Conservation (phyloP, 805 yeast species). For the Ogataea salicorniae region DNA sequence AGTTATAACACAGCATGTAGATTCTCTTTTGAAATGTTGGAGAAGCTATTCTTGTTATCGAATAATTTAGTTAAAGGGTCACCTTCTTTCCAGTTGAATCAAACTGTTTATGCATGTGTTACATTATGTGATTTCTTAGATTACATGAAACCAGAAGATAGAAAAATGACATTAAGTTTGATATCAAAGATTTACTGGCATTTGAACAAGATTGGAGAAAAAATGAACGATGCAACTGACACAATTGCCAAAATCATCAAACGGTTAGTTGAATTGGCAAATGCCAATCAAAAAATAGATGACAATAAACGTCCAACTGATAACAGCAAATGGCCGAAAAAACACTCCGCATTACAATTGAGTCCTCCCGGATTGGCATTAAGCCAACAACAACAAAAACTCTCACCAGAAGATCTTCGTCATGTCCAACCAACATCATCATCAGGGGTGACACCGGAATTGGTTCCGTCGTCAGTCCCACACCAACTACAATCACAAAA, state of each 20-base stretch:
- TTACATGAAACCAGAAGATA: conserved; percentile 35
- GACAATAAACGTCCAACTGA: conserved; percentile 2
- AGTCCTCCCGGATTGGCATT: neutral
- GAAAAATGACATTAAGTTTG: conserved; percentile 37
- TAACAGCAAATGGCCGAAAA: neutral
- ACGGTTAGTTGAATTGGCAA: conserved; percentile 43
- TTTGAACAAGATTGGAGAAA: conserved; percentile 50
- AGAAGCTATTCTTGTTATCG: conserved; percentile 40
- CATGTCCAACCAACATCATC: neutral
- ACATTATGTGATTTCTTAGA: conserved; percentile 45
- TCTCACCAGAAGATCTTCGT: conserved; percentile 19
- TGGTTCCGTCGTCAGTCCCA: neutral
- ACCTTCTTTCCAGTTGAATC: conserved; percentile 47
- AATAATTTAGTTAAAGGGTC: conserved; percentile 48
- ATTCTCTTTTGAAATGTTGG: conserved; percentile 41
- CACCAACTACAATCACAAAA: neutral
- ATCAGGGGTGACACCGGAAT: neutral
- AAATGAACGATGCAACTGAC: conserved; percentile 53
- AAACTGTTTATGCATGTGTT: conserved; percentile 50
- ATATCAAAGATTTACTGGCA: conserved; percentile 56
- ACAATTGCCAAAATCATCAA: conserved; percentile 53
- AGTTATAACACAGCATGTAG: conserved; percentile 36
- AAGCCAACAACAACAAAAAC: conserved; percentile 21
- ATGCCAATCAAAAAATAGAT: conserved; percentile 18
- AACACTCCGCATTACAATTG: neutral